Conservation (phyloP, 1,139 yeast species). For the Yamadazyma taylorii region DNA sequence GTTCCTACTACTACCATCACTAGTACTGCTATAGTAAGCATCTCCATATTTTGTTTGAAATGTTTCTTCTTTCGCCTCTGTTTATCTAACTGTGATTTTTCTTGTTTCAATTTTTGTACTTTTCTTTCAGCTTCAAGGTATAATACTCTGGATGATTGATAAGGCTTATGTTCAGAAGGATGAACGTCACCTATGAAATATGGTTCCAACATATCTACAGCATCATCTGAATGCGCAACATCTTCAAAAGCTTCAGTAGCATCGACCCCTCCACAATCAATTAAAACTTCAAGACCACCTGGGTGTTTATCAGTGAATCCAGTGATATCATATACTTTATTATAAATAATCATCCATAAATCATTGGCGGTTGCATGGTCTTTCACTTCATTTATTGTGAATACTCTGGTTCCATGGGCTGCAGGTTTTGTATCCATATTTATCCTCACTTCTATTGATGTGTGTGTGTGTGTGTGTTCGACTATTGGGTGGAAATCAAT, state of each 20-base stretch:
- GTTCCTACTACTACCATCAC: conserved; percentile 27
- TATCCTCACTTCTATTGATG: not conserved
- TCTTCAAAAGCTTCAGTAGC: conserved; percentile 62
- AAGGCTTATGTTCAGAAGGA: conserved; percentile 19
- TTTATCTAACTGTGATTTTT: conserved; percentile 9
- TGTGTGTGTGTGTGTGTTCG: too few relatives aligned
- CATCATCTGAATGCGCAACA: conserved; percentile 50
- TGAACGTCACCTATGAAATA: conserved; percentile 35
- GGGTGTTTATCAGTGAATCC: conserved; percentile 55
- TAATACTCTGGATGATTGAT: conserved; percentile 11
- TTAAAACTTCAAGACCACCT: conserved; percentile 67
- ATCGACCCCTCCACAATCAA: conserved; percentile 74
- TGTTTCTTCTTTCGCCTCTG: conserved; percentile 13
- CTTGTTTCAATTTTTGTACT: conserved; percentile 8
- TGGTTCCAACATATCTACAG: conserved; percentile 40
- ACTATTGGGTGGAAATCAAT: too few relatives aligned
- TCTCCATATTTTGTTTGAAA: conserved; percentile 16
- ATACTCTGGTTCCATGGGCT: not conserved
- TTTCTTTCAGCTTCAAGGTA: conserved; percentile 15
- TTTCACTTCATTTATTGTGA: conserved; percentile 38
- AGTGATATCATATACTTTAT: conserved; percentile 61
- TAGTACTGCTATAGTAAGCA: conserved; percentile 21
- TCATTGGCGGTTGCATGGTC: conserved; percentile 48
- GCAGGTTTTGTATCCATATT: not conserved
- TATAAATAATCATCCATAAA: conserved; percentile 68